Evolutionary conservation across 306 rosid genomes (phyloP).

Genomic region (Quercus mongolica): DNA sequence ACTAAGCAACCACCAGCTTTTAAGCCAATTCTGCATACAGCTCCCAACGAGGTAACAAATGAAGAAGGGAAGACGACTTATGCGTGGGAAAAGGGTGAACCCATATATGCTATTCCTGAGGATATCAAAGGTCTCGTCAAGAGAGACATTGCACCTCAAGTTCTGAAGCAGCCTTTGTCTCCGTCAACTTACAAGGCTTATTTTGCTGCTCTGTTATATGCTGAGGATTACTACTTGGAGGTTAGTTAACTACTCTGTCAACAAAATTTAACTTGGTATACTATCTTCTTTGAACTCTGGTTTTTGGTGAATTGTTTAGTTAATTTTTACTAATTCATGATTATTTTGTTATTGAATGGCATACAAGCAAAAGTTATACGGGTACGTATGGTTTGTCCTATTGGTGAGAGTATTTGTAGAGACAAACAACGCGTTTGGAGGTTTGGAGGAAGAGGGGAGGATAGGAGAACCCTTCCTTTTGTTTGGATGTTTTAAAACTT

Average conservation of each 20-base stretch:
- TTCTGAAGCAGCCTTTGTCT: slow-evolving; percentile 26
- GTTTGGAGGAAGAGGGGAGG: too few species aligned
- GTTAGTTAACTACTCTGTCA: background rate
- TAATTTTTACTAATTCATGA: too few species aligned
- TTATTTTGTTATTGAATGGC: too few species aligned
- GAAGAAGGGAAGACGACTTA: background rate
- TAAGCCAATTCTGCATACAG: background rate
- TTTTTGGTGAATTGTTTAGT: background rate
- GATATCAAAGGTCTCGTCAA: slow-evolving; percentile 25
- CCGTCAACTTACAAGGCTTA: slow-evolving; percentile 26
- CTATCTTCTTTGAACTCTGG: background rate
- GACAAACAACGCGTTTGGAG: too few species aligned
- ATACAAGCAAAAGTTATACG: too few species aligned
- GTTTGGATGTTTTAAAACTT: too few species aligned
- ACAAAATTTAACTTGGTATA: background rate
- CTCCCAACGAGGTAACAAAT: background rate
- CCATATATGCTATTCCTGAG: slow-evolving; percentile 21
- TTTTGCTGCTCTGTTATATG: slow-evolving; percentile 37
- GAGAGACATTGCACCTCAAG: slow-evolving; percentile 22
- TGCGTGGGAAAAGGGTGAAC: slow-evolving; percentile 4
- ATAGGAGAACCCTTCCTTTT: too few species aligned
- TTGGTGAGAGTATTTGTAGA: too few species aligned
- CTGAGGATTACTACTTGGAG: slow-evolving; percentile 39
- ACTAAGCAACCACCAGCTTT: background rate
- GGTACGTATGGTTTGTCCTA: too few species aligned